These are phyloP conservation scores for Marasmius sp. DNA, from an alignment of 1,284 basidiomycete genomes.

Conservation along the genomic window DNA sequence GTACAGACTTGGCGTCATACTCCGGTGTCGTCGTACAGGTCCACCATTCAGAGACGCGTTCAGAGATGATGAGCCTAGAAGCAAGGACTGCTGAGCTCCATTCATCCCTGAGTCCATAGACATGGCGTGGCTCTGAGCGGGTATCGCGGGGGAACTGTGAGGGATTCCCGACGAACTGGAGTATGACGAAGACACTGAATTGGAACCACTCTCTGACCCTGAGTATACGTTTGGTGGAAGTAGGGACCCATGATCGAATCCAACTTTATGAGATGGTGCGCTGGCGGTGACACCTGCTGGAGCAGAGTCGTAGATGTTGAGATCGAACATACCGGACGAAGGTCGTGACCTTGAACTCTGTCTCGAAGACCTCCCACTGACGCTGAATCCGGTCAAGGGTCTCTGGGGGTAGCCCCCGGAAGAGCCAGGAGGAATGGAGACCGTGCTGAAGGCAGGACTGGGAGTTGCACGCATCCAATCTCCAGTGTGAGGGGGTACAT, in stretches of 20 bases:
- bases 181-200: slow-evolving; percentile 18
- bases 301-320: slow-evolving; percentile 33
- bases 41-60: slow-evolving; percentile 46
- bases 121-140: slow-evolving; percentile 1
- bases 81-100: not conserved
- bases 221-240: slow-evolving; percentile 39
- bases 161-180: slow-evolving; percentile 15
- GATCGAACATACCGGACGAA: not conserved
- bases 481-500: slow-evolving; percentile 18
- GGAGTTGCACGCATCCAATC: slow-evolving; percentile 31
- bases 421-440: slow-evolving; percentile 36
- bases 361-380: slow-evolving; percentile 4
- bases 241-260: slow-evolving; percentile 57
- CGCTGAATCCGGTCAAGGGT: slow-evolving; percentile 15
- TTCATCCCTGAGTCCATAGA: slow-evolving; percentile 4
- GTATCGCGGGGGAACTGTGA: slow-evolving; percentile 3
- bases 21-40: not conserved
- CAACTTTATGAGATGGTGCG: slow-evolving; percentile 65
- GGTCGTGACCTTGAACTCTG: slow-evolving; percentile 12
- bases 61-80: slow-evolving; percentile 25
- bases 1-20: slow-evolving; percentile 1
- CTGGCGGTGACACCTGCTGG: slow-evolving; percentile 38
- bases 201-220: slow-evolving; percentile 16
- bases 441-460: slow-evolving; percentile 39
- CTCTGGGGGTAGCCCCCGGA: slow-evolving; percentile 20